phyloP scores from a whole-genome alignment of 2,329 filamentous ascomycete genomes.

The Cryphonectria parasitica region DNA sequence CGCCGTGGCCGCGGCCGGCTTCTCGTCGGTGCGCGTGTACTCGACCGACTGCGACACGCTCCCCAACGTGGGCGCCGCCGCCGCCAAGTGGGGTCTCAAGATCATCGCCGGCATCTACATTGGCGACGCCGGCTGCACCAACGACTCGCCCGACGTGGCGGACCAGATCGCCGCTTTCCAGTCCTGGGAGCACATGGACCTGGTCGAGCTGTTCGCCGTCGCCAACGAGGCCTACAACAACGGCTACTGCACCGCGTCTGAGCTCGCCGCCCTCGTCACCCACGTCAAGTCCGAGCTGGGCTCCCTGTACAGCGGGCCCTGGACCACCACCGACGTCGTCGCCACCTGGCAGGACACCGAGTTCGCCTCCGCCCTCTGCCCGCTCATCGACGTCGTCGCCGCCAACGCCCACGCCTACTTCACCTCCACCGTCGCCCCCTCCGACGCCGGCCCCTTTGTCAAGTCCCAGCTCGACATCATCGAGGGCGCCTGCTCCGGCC shows the following conservation, averaged over 20 bases:
- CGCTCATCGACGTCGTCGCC: slow-evolving; percentile 75
- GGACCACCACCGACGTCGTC: slow-evolving; percentile 87
- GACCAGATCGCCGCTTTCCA: slow-evolving; percentile 76
- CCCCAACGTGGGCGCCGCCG: slow-evolving; percentile 72
- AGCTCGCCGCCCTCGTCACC: slow-evolving; percentile 73
- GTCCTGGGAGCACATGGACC: slow-evolving; percentile 72
- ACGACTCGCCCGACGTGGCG: slow-evolving; percentile 63
- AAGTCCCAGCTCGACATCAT: slow-evolving; percentile 73
- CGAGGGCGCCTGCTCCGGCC: slow-evolving; percentile 68
- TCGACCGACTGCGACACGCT: slow-evolving; percentile 88
- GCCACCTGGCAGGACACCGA: slow-evolving; percentile 72
- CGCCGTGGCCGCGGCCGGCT: slow-evolving; percentile 66
- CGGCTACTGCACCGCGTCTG: slow-evolving; percentile 63
- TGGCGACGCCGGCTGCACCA: slow-evolving; percentile 63
- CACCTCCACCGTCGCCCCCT: slow-evolving; percentile 69
- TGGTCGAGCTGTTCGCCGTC: slow-evolving; percentile 80
- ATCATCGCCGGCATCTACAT: slow-evolving; percentile 91
- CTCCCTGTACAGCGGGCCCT: slow-evolving; percentile 72
- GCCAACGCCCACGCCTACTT: slow-evolving; percentile 96
- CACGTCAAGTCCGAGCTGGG: slow-evolving; percentile 66
- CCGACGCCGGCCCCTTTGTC: slow-evolving; percentile 76
- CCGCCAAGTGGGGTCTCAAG: slow-evolving; percentile 68
- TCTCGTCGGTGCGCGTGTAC: slow-evolving; percentile 80
- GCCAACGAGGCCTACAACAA: slow-evolving; percentile 91
- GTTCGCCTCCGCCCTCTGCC: slow-evolving; percentile 65